These are phyloP conservation scores for Populus pruinosa DNA, from an alignment of 345 rosid genomes.

Conservation along the genomic window DNA sequence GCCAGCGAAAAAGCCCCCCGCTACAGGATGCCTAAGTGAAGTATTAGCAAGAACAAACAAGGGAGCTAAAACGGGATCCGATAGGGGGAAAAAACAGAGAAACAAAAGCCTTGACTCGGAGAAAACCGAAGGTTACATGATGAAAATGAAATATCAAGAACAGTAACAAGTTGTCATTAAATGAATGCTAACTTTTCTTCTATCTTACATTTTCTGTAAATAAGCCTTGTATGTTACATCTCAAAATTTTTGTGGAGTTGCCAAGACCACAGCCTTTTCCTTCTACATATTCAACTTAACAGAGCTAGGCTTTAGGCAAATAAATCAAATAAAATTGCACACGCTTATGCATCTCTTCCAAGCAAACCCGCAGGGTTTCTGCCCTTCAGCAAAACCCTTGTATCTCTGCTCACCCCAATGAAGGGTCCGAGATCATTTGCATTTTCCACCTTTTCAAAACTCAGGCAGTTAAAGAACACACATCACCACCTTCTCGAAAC, in stretches of 20 bases:
- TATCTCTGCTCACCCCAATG: background rate
- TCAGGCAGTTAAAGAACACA: no score
- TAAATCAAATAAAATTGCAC: constrained; percentile 11
- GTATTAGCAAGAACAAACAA: background rate
- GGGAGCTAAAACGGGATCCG: background rate
- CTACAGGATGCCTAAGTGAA: no score
- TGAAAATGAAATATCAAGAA: constrained; percentile 5
- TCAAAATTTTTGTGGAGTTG: constrained; percentile 49
- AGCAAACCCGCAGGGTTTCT: background rate
- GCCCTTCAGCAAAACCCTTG: background rate
- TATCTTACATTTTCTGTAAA: constrained; percentile 33
- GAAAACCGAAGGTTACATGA: background rate
- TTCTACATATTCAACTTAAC: constrained; percentile 28
- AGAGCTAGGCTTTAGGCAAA: constrained; percentile 23
- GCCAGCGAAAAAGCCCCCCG: no score
- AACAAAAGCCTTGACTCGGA: background rate
- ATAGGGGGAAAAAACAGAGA: background rate
- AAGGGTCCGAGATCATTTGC: background rate
- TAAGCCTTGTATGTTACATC: constrained; percentile 46
- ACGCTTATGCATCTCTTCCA: constrained; percentile 20
- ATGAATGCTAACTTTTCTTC: constrained; percentile 26
- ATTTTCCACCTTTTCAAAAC: no score
- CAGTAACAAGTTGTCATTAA: constrained; percentile 24
- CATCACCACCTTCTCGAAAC: background rate
- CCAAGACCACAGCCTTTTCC: constrained; percentile 22